Conservation (phyloP, 1,139 yeast species). For the Suhomyces taliae region DNA sequence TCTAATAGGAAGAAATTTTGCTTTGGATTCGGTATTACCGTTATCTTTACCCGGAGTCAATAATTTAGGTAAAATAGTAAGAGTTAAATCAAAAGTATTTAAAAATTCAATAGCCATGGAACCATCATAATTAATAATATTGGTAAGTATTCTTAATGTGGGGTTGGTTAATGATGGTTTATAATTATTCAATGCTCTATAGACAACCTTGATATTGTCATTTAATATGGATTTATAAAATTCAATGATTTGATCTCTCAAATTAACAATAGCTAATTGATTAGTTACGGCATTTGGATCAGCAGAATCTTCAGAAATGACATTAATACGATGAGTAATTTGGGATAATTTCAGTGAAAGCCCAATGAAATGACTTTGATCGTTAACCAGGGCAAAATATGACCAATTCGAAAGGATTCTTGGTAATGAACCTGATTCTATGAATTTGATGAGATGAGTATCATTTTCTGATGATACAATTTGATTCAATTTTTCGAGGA, state of each 20-base stretch:
- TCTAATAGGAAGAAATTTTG: constrained; percentile 50
- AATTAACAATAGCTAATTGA: constrained; percentile 12
- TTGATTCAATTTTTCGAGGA: constrained; percentile 17
- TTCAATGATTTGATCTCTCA: constrained; percentile 25
- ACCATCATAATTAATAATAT: constrained; percentile 51
- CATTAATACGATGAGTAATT: constrained; percentile 21
- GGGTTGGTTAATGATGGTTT: constrained; percentile 66
- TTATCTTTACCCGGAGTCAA: constrained; percentile 55
- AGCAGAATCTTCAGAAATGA: constrained; percentile 9
- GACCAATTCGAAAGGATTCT: constrained; percentile 50
- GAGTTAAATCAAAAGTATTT: constrained; percentile 65
- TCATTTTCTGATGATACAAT: constrained; percentile 12
- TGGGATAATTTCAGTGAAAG: constrained; percentile 36
- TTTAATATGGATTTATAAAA: constrained; percentile 55
- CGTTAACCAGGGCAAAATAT: constrained; percentile 61
- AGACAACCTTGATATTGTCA: constrained; percentile 60
- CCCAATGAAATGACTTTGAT: constrained; percentile 50
- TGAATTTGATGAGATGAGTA: constrained; percentile 14
- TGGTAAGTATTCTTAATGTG: constrained; percentile 53
- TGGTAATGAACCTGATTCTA: constrained; percentile 19
- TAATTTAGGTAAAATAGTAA: constrained; percentile 62
- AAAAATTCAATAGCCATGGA: constrained; percentile 56
- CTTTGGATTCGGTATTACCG: constrained; percentile 31
- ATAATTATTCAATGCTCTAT: constrained; percentile 62
- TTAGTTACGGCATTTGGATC: constrained; percentile 14